Base-by-base conservation (phyloP, 306 rosid species). In the Trifolium dubium region DNA sequence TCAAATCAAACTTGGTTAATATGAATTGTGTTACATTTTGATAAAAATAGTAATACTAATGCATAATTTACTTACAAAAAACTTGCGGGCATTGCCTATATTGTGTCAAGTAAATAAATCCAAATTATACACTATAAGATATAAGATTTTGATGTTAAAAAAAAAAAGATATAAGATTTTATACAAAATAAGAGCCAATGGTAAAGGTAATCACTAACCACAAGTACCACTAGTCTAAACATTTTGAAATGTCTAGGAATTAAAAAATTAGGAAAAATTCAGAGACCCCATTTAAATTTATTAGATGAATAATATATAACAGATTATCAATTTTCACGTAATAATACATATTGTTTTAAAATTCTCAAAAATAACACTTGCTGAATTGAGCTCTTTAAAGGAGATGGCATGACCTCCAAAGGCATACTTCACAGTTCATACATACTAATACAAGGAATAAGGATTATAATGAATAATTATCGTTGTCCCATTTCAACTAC, bases 401-500 rank as follows among this genome's bases (percentile, higher is more conserved):
- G 23, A 78, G 5, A 31, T 53, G 46, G 55, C 63, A 46, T 60
- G 76, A 15, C 64, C 64, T 37, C 34, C 19, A 71, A 55, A 67
- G 60, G 39, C 30, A 17, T 64, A 35, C 61, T 31, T 31, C 51
- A 69, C 3, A 31, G 13, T 61, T 55, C 77, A 69, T 23, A 23
- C 23, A 23, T 17, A 35, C 31, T 34, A 37, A 61, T 8, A 69
- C 41, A 64, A 62, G n/a, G 35, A 9, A n/a, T 1, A 15, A 46
- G 66, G 64, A 35, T 28, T 43, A 18, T 64, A 32, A 43, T n/a
- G 8, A 39, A 55, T 50, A 64, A 55, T 53, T 40, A 30, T 1
- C 31, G 53, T 32, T 49, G 61, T 43, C 43, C 32, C 1, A 35
- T 67, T 77, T 78, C 65, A 51, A 49, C 49, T 54, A 59, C 30